These are phyloP conservation scores for Musa troglodytarum DNA, from an alignment of 176 grass and related monocot genomes.

Conservation along the genomic window DNA sequence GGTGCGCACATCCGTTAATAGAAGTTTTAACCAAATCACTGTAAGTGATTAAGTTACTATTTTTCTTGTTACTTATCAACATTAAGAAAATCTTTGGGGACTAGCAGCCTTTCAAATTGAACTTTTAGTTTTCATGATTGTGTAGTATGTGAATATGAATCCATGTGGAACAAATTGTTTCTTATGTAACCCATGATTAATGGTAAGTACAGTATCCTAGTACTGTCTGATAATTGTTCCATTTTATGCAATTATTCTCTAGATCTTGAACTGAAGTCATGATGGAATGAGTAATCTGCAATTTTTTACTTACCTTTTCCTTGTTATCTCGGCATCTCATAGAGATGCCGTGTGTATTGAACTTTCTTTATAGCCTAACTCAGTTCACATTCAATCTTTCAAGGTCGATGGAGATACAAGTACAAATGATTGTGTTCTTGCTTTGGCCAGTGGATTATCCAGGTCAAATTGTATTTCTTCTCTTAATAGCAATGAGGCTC, in stretches of 20 bases:
- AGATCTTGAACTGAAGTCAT: background rate
- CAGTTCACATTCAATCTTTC: slow-evolving; percentile 19
- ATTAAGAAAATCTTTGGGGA: too few species aligned
- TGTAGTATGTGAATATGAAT: background rate
- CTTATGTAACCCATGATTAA: too few species aligned
- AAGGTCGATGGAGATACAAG: slow-evolving; percentile 99
- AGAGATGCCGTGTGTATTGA: background rate
- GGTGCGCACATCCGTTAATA: slow-evolving; percentile 60
- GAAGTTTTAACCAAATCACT: slow-evolving; percentile 99
- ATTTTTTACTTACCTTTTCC: background rate
- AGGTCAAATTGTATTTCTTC: slow-evolving; percentile 44
- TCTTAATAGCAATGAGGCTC: slow-evolving; percentile 61
- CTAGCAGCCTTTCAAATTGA: background rate
- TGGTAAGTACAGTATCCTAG: too few species aligned
- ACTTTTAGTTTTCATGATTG: background rate
- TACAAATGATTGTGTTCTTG: slow-evolving; percentile 96
- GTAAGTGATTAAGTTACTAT: slow-evolving; percentile 32
- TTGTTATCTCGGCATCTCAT: background rate
- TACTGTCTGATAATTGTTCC: too few species aligned
- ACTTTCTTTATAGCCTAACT: background rate
- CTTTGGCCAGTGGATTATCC: slow-evolving; percentile 91
- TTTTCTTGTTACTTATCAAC: background rate
- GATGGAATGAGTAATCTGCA: background rate
- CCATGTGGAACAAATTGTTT: too few species aligned
- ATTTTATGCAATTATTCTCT: too few species aligned